Evolutionary conservation across 2,329 filamentous ascomycete genomes (phyloP), one percentile per base, ranked within the genome.

Genomic region (Dactylellina drechsleri): DNA sequence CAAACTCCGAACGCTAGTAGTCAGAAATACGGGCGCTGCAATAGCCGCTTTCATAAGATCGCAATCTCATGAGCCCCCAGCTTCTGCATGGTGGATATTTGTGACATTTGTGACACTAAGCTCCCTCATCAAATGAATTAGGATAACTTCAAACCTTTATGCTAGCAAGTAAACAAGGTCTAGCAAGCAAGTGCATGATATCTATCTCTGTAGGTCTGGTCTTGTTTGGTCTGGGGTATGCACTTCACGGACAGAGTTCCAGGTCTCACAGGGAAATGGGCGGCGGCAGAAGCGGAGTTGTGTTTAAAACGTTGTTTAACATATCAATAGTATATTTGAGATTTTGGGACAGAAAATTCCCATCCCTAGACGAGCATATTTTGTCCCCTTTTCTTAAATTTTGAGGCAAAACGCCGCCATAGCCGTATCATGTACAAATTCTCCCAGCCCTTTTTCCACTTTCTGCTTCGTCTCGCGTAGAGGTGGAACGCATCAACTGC

Each of bases 31-130:
- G 54, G 40, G 16, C 52, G 40, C 66, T 71, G 66, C 66, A 71
- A 71, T 53, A 71, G 52, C 58, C 66, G 66, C 66, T 54, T 28
- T 53, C 66, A 57, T 64, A 71, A 59, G 50, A 64, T 64, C 66
- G 15, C 45, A 64, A 65, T 57, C 43, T 40, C 50, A 23, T 47
- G 56, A 60, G 36, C 16, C 52, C 66, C 66, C n/a, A 26, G 70
- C 26, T 58, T 28, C 40, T 66, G 70, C 70, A 74, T 49, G 41
- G 23, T 57, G 40, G 54, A 15, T 56, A 47, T 59, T 16, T 70
- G 66, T 61, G 50, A 73, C 54, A 47, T 59, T 23, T 70, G 66
- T 61, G 50, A 66, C 49, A 61, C 43, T 43, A 66, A 57, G 62
- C 70, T 58, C 58, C 70, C 50, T 67, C 47, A 58, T 67, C 28